Percentiles rank a stretch among this genome's conserved stretches.
Conservation (phyloP, 2,329 filamentous ascomycete genomes). For the Stromatinia cepivora region DNA sequence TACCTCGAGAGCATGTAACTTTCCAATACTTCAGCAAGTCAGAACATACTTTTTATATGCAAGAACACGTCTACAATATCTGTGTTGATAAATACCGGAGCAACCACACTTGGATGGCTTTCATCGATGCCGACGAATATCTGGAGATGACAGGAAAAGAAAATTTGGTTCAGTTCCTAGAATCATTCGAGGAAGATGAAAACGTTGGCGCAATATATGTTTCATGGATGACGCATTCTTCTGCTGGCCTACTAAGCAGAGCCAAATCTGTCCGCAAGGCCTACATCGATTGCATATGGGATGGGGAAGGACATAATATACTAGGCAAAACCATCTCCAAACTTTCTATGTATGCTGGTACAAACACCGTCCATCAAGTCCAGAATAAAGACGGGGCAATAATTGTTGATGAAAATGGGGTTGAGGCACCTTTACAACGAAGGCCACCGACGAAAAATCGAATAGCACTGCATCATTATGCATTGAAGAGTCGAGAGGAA, state of each 20-base stretch:
- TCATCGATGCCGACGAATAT: conserved; percentile 41
- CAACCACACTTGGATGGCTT: conserved; percentile 42
- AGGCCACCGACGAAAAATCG: conserved; percentile 37
- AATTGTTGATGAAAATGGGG: conserved; percentile 37
- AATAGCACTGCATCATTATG: conserved; percentile 42
- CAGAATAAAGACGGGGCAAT: conserved; percentile 27
- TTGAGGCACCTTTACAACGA: conserved; percentile 31
- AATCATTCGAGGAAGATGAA: conserved; percentile 30
- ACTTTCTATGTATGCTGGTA: conserved; percentile 24
- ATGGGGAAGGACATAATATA: conserved; percentile 36
- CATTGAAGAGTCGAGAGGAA: conserved; percentile 41
- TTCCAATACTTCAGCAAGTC: conserved; percentile 31
- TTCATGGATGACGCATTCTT: conserved; percentile 42
- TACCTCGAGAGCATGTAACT: conserved; percentile 31
- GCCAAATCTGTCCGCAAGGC: conserved; percentile 35
- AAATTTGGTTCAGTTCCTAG: conserved; percentile 38
- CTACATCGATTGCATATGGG: conserved; percentile 40
- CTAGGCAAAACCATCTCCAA: conserved; percentile 41
- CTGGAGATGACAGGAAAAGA: conserved; percentile 36
- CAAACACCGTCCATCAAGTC: conserved; percentile 31
- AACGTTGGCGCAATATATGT: conserved; percentile 39
- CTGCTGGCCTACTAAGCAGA: conserved; percentile 36
- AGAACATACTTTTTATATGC: conserved; percentile 23
- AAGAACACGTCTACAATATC: conserved; percentile 30
- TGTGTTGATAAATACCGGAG: conserved; percentile 34